Base-by-base conservation (phyloP, 1,284 basidiomycete genomes). In the Microbotryum lychnidis-dioicae region DNA sequence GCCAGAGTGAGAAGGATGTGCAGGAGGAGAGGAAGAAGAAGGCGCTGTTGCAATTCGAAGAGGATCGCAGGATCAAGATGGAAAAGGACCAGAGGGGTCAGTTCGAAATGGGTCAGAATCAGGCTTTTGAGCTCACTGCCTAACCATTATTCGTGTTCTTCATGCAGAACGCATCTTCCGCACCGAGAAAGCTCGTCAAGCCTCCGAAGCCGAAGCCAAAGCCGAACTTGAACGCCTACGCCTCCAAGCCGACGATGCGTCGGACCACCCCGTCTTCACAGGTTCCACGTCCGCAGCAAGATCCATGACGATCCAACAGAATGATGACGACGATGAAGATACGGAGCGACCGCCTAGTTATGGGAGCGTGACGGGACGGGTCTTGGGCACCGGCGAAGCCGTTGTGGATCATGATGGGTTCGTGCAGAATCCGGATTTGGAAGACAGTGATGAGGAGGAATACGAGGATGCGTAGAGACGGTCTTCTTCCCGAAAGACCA, bases 81-180 rank as follows among this genome's bases (percentile, higher is more conserved):
- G 64, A 62, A 20, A 52, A 51, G 16, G 66, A 68, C 27, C 62
- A 60, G 45, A 31, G 66, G 23, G 66, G 64, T 65, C n/a, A 31
- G 66, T n/a, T 8, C n/a, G 3, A 2, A 12, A 4, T 57, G 3
- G 31, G 62, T 14, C 52, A 57, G 18, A 53, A 56, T 5, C 48
- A 44, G n/a, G 33, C 50, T 1, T 1, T 42, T 48, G 31, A 31
- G 9, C 31, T 31, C 31, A 50, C 54, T 55, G 47, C 45, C 6
- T 1, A 27, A 29, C 6, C 27, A 1, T 6, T 27, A 27, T 6
- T 27, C 27, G 6, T 27, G 31, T 7, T 52, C 47, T 27, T 23
- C 60, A 20, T 50, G 51, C 12, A 33, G 23, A 21, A 46, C n/a
- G 6, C 48, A 29, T 44, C 27, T 37, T 8, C 51, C 27, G 10